Base-by-base conservation (phyloP, 2,329 filamentous ascomycete genomes). In the Penicillium sp. region DNA sequence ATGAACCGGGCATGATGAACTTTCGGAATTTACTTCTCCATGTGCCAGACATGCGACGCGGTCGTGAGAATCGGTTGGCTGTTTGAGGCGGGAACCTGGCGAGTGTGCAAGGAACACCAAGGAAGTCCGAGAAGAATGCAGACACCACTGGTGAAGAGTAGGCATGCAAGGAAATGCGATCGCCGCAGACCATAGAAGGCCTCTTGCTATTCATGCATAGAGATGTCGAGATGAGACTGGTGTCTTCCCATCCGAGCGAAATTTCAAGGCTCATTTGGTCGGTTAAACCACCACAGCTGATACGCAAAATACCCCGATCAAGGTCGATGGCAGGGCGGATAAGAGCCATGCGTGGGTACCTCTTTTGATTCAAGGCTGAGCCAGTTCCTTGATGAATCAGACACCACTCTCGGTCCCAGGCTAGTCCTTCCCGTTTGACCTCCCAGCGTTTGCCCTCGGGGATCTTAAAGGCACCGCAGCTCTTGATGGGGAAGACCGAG, bases 361-460 rank as follows among this genome's bases (percentile, higher is more conserved):
- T 84, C 77, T 98, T 99, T 76, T 98, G 94, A 71, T 86, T 96
- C 55, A 99, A 80, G 5, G 90, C 92, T 67, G 88, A 87, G 0
- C 91, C 90, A 1, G 93, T 96, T 45, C 91, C 92, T 70, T 88
- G 85, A 72, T 97, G 93, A 14, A 99, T 83, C 20, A 99, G 80
- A 76, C 94, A 98, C 94, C 95, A 99, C 79, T 98, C 94, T 62
- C 95, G 85, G 74, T 99, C 95, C 92, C 94, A 98, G 8, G 88
- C 90, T 2, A 99, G 81, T 0, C 95, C 95, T 77, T 97, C 92
- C 7, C 84, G 81, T 57, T 85, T 86, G 20, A 98, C 83, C 67
- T 90, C 87, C 95, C 95, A 99, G 14, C 81, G 71, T 7, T 78
- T 79, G 2, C 80, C 83, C 0, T 77, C 62, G 1, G 92, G 89